Conservation (phyloP, 805 yeast genomes). For the Yamadazyma olivae region DNA sequence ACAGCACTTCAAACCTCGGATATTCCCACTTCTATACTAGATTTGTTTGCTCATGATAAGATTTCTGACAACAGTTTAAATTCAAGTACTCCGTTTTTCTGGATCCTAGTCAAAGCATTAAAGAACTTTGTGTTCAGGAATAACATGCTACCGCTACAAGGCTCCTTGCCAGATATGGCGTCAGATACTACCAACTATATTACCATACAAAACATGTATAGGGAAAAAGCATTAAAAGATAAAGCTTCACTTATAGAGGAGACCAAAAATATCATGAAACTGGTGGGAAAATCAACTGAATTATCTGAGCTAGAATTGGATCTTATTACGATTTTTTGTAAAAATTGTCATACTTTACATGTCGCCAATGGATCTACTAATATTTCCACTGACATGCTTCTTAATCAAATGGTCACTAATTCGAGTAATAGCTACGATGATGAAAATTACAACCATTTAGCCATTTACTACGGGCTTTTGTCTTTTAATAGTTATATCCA, state of each 20-base stretch:
- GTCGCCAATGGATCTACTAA: constrained; percentile 44
- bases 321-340: constrained; percentile 51
- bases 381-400: constrained; percentile 3
- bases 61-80: constrained; percentile 13
- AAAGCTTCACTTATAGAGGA: constrained; percentile 32
- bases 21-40: constrained; percentile 26
- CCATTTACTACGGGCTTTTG: constrained; percentile 44
- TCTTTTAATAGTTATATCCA: constrained; percentile 24
- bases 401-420: constrained; percentile 4
- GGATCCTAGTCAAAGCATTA: constrained; percentile 61
- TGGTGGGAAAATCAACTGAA: constrained; percentile 22
- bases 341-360: constrained; percentile 52
- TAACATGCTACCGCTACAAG: constrained; percentile 62
- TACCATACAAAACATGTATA: constrained; percentile 54
- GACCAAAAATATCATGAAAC: constrained; percentile 22
- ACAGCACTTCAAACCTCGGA: constrained; percentile 35
- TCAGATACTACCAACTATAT: constrained; percentile 66
- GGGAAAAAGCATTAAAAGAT: constrained; percentile 53
- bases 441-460: constrained; percentile 17
- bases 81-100: constrained; percentile 41
- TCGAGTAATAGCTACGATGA: constrained; percentile 13
- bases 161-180: constrained; percentile 85
- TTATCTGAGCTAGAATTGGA: constrained; percentile 27
- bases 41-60: constrained; percentile 21
- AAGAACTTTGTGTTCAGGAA: constrained; percentile 40